Evolutionary conservation across 805 yeast genomes (phyloP).

Genomic region (Saccharomyces cerevisiae): DNA sequence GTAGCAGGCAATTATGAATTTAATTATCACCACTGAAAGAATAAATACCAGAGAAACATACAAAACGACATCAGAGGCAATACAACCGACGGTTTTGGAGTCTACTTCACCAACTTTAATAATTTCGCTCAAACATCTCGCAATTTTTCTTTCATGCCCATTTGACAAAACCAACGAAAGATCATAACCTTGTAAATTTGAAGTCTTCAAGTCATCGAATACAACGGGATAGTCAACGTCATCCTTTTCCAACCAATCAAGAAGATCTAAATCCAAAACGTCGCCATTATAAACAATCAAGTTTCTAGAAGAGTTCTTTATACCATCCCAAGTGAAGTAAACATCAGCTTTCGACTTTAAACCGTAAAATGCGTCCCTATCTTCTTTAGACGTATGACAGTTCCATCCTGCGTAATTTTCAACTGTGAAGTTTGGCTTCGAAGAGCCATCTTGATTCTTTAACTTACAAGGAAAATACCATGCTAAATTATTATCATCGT

Average conservation of each 20-base stretch:
- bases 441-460: constrained; percentile 60
- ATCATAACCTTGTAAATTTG: constrained; percentile 64
- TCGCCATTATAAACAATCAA: constrained; percentile 84
- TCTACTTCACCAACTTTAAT: constrained; percentile 85
- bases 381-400: constrained; percentile 70
- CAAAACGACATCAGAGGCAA: constrained; percentile 80
- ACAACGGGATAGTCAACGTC: constrained; percentile 66
- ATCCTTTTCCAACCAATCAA: constrained; percentile 65
- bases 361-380: constrained; percentile 60
- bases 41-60: constrained; percentile 77
- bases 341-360: constrained; percentile 62
- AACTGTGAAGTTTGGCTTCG: constrained; percentile 51
- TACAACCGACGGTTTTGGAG: constrained; percentile 85
- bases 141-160: constrained; percentile 58
- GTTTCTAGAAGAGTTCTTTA: constrained; percentile 58
- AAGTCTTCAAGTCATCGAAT: constrained; percentile 56
- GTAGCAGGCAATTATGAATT: constrained; percentile 80
- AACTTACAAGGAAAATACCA: constrained; percentile 96
- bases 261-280: constrained; percentile 71
- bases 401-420: constrained; percentile 78
- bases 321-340: constrained; percentile 84
- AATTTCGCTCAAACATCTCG: constrained; percentile 77
- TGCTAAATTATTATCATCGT: constrained; percentile 56
- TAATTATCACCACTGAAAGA: constrained; percentile 64
- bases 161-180: constrained; percentile 64